Evolutionary conservation across 2,329 filamentous ascomycete species (phyloP).

Genomic region (Neurospora sp.): DNA sequence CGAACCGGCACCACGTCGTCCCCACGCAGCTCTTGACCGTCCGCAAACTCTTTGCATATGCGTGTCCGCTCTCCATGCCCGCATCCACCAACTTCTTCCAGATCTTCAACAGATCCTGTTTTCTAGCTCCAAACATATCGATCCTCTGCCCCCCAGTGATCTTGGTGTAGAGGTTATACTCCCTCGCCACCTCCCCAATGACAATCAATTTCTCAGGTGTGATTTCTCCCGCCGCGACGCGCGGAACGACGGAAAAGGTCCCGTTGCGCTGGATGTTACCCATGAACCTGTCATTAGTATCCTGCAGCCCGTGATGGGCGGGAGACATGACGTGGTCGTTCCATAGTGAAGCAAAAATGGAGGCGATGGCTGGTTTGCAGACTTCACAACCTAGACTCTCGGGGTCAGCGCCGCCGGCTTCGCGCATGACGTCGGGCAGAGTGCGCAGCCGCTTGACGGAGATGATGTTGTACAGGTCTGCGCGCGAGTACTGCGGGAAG

Average conservation of each 20-base stretch:
- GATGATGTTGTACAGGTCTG: slow-evolving; percentile 84
- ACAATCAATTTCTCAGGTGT: slow-evolving; percentile 76
- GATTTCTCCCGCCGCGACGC: slow-evolving; percentile 77
- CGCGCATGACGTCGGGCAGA: slow-evolving; percentile 67
- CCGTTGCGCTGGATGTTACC: slow-evolving; percentile 89
- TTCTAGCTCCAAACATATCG: slow-evolving; percentile 85
- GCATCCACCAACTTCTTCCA: slow-evolving; percentile 74
- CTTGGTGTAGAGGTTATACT: slow-evolving; percentile 80
- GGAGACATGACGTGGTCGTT: slow-evolving; percentile 74
- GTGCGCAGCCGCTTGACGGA: slow-evolving; percentile 69
- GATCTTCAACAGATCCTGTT: slow-evolving; percentile 74
- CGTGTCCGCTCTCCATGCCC: slow-evolving; percentile 84
- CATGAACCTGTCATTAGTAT: slow-evolving; percentile 82
- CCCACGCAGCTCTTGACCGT: slow-evolving; percentile 91
- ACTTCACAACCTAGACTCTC: slow-evolving; percentile 73
- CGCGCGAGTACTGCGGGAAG: slow-evolving; percentile 66
- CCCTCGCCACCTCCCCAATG: slow-evolving; percentile 75
- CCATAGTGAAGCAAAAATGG: slow-evolving; percentile 72
- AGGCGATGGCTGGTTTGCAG: slow-evolving; percentile 75
- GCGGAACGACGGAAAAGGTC: slow-evolving; percentile 75
- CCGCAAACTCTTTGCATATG: slow-evolving; percentile 79
- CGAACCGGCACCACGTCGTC: slow-evolving; percentile 83
- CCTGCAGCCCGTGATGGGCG: slow-evolving; percentile 62
- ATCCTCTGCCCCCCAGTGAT: slow-evolving; percentile 89
- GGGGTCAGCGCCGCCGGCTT: slow-evolving; percentile 57